Percentiles rank a stretch among this genome's conserved stretches.
These are phyloP conservation scores for Pyrenochaeta sp. DNA, from an alignment of 2,329 filamentous ascomycete genomes.

Conservation along the genomic window DNA sequence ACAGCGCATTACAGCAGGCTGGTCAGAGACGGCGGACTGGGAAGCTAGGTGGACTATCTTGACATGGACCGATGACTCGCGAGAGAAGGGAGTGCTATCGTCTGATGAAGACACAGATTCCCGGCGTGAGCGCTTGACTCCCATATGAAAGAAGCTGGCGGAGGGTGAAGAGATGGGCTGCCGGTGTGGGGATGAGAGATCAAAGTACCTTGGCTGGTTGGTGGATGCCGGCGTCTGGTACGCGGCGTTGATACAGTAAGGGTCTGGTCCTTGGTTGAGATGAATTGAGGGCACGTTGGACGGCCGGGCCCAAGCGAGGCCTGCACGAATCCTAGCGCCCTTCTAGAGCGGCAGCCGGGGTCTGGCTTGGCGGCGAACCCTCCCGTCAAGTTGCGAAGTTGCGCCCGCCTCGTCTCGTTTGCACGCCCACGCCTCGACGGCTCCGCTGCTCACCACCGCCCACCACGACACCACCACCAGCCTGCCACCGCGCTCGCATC, in stretches of 20 bases:
- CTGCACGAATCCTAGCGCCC: no score
- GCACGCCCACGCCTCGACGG: slow-evolving; percentile 18
- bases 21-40: slow-evolving; percentile 27
- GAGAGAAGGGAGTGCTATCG: slow-evolving; percentile 42
- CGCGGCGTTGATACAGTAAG: no score
- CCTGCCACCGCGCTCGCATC: slow-evolving; percentile 26
- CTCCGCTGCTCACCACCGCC: slow-evolving; percentile 18
- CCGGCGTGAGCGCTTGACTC: slow-evolving; percentile 65
- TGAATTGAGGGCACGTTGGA: slow-evolving; percentile 6
- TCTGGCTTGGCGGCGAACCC: slow-evolving; percentile 11
- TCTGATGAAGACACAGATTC: slow-evolving; percentile 55
- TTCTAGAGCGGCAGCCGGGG: no score
- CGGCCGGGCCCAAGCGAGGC: no score
- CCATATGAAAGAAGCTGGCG: slow-evolving; percentile 53
- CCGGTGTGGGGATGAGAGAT: slow-evolving; percentile 23
- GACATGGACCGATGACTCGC: slow-evolving; percentile 35
- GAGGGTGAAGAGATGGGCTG: slow-evolving; percentile 16
- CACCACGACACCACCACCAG: slow-evolving; percentile 17
- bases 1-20: slow-evolving; percentile 72
- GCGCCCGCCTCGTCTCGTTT: no score
- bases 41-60: slow-evolving; percentile 65
- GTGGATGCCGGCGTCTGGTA: no score
- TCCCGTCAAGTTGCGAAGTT: slow-evolving; percentile 3
- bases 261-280: no score
- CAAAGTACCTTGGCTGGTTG: slow-evolving; percentile 34